Conservation (phyloP, 2,329 filamentous ascomycete species). For the Geosmithia flava region DNA sequence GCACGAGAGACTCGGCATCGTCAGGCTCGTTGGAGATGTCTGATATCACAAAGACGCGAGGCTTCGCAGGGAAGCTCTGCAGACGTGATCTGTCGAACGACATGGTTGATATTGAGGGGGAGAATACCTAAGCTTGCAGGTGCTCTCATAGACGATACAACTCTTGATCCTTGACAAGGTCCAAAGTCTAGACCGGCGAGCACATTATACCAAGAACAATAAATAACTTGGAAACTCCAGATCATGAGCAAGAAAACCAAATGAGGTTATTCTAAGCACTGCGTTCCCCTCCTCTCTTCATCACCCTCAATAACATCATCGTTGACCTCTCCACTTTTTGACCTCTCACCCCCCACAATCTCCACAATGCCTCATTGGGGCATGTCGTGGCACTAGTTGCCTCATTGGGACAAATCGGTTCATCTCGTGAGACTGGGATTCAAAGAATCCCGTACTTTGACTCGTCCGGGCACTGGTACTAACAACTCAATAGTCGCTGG, state of each 20-base stretch:
- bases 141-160: too few relatives aligned
- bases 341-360: too few relatives aligned
- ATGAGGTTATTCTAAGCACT: not conserved
- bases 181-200: too few relatives aligned
- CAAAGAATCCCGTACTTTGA: not conserved
- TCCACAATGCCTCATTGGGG: not conserved
- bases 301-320: not conserved
- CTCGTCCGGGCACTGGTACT: too few relatives aligned
- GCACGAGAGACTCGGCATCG: constrained; percentile 25
- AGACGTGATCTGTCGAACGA: not conserved
- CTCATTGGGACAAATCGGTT: not conserved
- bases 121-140: too few relatives aligned
- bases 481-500: too few relatives aligned
- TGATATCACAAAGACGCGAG: constrained; percentile 22
- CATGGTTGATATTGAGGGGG: not conserved
- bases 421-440: too few relatives aligned
- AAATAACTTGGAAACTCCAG: not conserved
- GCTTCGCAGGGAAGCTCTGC: constrained; percentile 7
- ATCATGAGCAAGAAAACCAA: not conserved
- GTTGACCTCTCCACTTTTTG: not conserved
- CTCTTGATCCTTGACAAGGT: too few relatives aligned
- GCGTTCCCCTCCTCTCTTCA: not conserved
- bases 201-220: not conserved
- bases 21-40: constrained; percentile 31
- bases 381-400: not conserved